phyloP scores from a whole-genome alignment of 2,329 filamentous ascomycete genomes.

The Xylaria sp. region DNA sequence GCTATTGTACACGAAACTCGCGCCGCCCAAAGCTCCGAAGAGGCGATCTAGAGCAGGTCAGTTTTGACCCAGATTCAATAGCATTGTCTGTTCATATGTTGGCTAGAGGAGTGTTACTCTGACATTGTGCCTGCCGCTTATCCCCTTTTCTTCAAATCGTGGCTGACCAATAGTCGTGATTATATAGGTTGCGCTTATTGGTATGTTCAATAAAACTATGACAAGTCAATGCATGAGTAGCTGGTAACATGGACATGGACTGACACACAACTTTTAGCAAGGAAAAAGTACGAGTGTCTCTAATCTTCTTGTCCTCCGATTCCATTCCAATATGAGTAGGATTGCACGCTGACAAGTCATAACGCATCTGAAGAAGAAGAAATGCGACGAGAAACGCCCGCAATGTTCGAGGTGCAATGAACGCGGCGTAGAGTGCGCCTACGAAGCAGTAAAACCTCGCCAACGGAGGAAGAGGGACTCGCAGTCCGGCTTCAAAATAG shows the following conservation, averaged over 20 bases:
- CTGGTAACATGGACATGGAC: slow-evolving; percentile 32
- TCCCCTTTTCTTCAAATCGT: slow-evolving; percentile 7
- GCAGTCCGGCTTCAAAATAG: slow-evolving; percentile 37
- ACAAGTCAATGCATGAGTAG: slow-evolving; percentile 3
- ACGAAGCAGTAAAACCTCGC: slow-evolving; percentile 60
- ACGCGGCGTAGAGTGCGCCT: slow-evolving; percentile 60
- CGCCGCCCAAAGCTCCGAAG: slow-evolving; percentile 68
- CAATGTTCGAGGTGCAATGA: slow-evolving; percentile 63
- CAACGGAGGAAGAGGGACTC: slow-evolving; percentile 55
- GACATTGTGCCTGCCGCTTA: not conserved
- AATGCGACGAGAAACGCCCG: slow-evolving; percentile 66
- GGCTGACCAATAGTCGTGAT: slow-evolving; percentile 43
- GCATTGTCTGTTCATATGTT: slow-evolving; percentile 2
- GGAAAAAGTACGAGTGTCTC: slow-evolving; percentile 60
- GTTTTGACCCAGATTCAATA: slow-evolving; percentile 44
- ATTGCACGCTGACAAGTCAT: slow-evolving; percentile 21
- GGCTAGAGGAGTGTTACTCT: slow-evolving; percentile 5
- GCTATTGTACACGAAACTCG: slow-evolving; percentile 69
- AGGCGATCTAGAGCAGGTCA: slow-evolving; percentile 69
- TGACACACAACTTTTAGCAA: slow-evolving; percentile 54
- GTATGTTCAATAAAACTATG: slow-evolving; percentile 52
- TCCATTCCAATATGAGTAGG: not conserved
- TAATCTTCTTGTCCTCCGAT: slow-evolving; percentile 9
- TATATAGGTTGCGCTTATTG: slow-evolving; percentile 62
- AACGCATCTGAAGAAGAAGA: slow-evolving; percentile 61